These are phyloP conservation scores for Solidago caesia DNA, from an alignment of 129 eudicot genomes.

Conservation along the genomic window DNA sequence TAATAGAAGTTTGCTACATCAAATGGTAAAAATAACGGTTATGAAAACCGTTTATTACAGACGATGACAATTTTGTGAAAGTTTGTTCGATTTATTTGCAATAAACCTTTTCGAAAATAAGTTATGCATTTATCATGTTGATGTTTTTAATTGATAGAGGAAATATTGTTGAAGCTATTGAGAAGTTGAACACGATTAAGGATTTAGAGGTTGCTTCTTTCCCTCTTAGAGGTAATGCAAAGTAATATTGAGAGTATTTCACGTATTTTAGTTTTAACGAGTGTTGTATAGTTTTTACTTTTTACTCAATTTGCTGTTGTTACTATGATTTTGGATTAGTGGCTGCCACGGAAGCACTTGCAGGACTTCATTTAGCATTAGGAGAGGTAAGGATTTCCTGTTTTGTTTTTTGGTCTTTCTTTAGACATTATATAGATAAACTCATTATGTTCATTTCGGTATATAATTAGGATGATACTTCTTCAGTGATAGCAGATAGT, in stretches of 20 bases:
- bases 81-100: too few relatives aligned
- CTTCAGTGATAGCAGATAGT: conserved; percentile 62
- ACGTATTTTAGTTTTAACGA: neutral
- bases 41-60: too few relatives aligned
- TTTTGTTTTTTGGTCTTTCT: neutral
- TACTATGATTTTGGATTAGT: conserved; percentile 37
- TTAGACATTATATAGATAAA: neutral
- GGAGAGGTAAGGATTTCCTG: conserved; percentile 44
- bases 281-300: neutral
- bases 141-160: conserved; percentile 44
- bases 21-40: too few relatives aligned
- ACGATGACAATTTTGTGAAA: too few relatives aligned
- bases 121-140: neutral
- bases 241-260: neutral
- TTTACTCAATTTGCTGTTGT: neutral
- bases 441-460: conserved; percentile 13
- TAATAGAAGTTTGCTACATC: too few relatives aligned
- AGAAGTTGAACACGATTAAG: conserved; percentile 46
- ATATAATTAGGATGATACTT: conserved; percentile 67
- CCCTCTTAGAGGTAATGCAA: conserved; percentile 58
- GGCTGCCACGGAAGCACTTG: conserved; percentile 80
- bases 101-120: neutral
- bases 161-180: conserved; percentile 62
- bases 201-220: conserved; percentile 45
- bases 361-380: conserved; percentile 64